These are phyloP conservation scores for Lobosporangium transversale DNA, from an alignment of 192 early-diverging fungal species.

Conservation along the genomic window DNA sequence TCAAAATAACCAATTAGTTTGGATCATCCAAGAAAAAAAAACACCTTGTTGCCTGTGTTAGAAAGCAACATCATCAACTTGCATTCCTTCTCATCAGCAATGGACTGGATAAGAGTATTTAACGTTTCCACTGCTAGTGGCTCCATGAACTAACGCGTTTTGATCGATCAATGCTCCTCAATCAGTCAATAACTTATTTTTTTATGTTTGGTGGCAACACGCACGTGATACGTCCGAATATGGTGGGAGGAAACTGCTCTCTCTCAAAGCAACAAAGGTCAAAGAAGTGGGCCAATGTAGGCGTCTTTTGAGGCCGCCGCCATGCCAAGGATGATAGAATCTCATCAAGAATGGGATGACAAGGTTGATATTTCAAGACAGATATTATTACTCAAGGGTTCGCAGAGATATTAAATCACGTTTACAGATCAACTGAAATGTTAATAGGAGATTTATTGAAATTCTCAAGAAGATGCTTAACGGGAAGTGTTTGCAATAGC, in stretches of 20 bases:
- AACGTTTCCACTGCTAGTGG: constrained; percentile 5
- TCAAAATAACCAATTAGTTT: too few species aligned
- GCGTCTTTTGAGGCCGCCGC: constrained; percentile 18
- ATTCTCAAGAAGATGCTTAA: constrained; percentile 60
- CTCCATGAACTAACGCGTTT: background rate
- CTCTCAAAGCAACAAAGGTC: too few species aligned
- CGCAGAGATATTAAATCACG: too few species aligned
- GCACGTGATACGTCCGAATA: too few species aligned
- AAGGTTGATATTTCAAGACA: constrained; percentile 22
- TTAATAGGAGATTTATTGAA: constrained; percentile 27
- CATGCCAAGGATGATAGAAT: constrained; percentile 22
- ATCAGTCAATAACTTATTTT: background rate
- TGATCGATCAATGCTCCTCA: background rate
- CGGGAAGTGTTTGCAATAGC: constrained; percentile 86
- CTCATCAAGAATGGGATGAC: constrained; percentile 33
- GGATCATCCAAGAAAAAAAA: too few species aligned
- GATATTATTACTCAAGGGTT: constrained; percentile 6
- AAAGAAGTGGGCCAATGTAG: constrained; percentile 30
- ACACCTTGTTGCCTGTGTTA: too few species aligned
- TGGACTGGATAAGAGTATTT: constrained; percentile 18
- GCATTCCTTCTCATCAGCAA: constrained; percentile 12
- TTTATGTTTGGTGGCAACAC: background rate
- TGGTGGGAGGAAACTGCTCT: too few species aligned
- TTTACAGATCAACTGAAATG: background rate
- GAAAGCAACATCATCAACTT: background rate